A percentile compares a stretch with the other conserved stretches of the same genome.
These are phyloP conservation scores for Immersiella caudata DNA, from an alignment of 495 filamentous ascomycete genomes.

Conservation along the genomic window DNA sequence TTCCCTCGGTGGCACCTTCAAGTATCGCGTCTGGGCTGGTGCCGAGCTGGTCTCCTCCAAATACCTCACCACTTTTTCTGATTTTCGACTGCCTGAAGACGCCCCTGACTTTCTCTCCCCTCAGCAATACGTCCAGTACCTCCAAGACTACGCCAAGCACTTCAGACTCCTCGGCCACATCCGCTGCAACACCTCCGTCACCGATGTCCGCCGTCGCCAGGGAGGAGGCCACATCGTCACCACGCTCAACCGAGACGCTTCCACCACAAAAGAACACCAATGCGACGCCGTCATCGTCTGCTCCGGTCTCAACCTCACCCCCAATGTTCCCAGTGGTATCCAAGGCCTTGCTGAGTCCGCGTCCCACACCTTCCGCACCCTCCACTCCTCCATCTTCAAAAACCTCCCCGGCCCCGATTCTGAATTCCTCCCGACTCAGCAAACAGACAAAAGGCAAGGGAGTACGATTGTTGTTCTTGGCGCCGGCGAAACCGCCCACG, in stretches of 20 bases:
- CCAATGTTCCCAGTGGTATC: conserved; percentile 33
- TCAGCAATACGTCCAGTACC: conserved; percentile 33
- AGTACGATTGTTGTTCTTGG: conserved; percentile 43
- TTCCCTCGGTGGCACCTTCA: conserved; percentile 8
- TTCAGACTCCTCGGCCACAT: conserved; percentile 9
- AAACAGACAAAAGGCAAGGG: conserved; percentile 5
- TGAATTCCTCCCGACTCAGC: conserved; percentile 30
- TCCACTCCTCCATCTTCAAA: conserved; percentile 45
- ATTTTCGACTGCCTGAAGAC: conserved; percentile 31
- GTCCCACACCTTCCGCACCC: conserved; percentile 21
- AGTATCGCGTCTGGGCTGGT: conserved; percentile 7
- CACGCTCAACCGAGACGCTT: conserved; percentile 8
- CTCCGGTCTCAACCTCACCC: conserved; percentile 40
- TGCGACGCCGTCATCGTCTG: conserved; percentile 44
- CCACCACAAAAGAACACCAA: conserved; percentile 18
- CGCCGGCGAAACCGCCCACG: conserved; percentile 44
- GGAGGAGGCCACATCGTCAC: conserved; percentile 30
- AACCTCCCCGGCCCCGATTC: conserved; percentile 15
- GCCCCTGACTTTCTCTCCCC: conserved; percentile 35
- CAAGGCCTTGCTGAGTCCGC: neutral
- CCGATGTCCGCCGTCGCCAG: conserved; percentile 8
- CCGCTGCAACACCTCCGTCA: conserved; percentile 9
- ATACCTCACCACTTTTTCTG: conserved; percentile 40
- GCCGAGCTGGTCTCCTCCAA: conserved; percentile 39
- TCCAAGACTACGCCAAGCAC: conserved; percentile 19